Evolutionary conservation across 177 flowering plant genomes (phyloP).

Genomic region (Vitis hybrid): DNA sequence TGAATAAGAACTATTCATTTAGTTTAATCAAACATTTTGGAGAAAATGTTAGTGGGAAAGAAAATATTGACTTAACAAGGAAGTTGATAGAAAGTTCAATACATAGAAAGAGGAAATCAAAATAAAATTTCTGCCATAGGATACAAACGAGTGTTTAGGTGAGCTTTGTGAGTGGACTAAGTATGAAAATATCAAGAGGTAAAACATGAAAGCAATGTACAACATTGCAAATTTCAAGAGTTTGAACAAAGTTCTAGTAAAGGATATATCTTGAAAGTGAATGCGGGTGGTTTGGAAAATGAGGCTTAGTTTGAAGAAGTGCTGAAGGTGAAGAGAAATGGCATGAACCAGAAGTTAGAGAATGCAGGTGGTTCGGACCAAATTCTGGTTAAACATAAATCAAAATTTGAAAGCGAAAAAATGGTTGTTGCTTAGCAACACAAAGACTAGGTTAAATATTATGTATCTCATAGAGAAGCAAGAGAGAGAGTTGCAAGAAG

Average conservation of each 20-base stretch:
- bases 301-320: constrained; percentile 20
- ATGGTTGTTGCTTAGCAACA: constrained; percentile 36
- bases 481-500: constrained; percentile 76
- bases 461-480: constrained; percentile 52
- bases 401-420: constrained; percentile 70
- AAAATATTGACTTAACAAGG: not conserved
- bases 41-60: too few species aligned
- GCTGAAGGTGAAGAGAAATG: constrained; percentile 20
- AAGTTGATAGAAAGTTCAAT: not conserved
- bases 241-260: constrained; percentile 69
- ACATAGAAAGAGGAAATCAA: not conserved
- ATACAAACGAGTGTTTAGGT: constrained; percentile 22
- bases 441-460: constrained; percentile 24
- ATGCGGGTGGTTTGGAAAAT: constrained; percentile 19
- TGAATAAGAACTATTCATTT: not conserved
- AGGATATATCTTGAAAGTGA: constrained; percentile 61
- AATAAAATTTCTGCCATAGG: not conserved
- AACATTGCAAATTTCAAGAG: constrained; percentile 40
- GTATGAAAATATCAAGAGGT: constrained; percentile 24
- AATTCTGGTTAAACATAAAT: constrained; percentile 60
- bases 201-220: constrained; percentile 42
- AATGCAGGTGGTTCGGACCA: constrained; percentile 50
- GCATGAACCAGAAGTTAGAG: constrained; percentile 13
- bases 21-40: too few species aligned
- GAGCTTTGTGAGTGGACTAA: not conserved